Percentiles rank a stretch among this genome's conserved stretches.
These are phyloP conservation scores for Sordaria brevicollis DNA, from an alignment of 495 filamentous ascomycete species.

Conservation along the genomic window DNA sequence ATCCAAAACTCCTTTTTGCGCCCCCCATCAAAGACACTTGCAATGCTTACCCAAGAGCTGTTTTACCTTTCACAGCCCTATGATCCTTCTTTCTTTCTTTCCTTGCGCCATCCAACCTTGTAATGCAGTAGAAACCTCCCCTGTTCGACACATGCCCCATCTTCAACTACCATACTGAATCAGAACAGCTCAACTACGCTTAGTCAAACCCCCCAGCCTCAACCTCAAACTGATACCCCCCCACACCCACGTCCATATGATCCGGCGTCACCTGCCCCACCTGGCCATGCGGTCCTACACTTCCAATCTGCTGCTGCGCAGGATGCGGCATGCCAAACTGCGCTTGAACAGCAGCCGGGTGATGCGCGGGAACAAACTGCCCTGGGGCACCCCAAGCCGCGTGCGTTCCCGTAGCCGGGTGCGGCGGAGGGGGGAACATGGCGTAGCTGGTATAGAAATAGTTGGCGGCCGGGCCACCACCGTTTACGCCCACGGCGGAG, in stretches of 20 bases:
- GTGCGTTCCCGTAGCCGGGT: neutral
- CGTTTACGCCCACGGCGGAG: neutral
- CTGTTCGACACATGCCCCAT: too few species aligned
- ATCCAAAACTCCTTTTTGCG: neutral
- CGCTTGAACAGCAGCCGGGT: neutral
- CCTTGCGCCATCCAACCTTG: neutral
- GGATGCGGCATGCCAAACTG: neutral
- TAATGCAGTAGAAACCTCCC: neutral
- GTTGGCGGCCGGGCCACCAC: neutral
- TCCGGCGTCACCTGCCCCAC: neutral
- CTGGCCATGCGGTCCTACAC: neutral
- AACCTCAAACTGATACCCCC: neutral
- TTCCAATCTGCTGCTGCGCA: neutral
- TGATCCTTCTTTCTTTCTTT: neutral
- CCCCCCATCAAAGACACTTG: neutral
- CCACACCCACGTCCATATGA: neutral
- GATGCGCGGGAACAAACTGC: neutral
- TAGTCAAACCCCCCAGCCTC: neutral
- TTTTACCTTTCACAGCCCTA: neutral
- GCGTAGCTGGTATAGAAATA: neutral
- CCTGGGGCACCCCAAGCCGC: neutral
- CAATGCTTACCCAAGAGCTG: neutral
- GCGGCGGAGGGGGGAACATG: neutral
- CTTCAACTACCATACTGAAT: too few species aligned
- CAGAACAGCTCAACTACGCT: too few species aligned